phyloP scores from a whole-genome alignment of 768 basidiomycete genomes.

The Mycena galopus region DNA sequence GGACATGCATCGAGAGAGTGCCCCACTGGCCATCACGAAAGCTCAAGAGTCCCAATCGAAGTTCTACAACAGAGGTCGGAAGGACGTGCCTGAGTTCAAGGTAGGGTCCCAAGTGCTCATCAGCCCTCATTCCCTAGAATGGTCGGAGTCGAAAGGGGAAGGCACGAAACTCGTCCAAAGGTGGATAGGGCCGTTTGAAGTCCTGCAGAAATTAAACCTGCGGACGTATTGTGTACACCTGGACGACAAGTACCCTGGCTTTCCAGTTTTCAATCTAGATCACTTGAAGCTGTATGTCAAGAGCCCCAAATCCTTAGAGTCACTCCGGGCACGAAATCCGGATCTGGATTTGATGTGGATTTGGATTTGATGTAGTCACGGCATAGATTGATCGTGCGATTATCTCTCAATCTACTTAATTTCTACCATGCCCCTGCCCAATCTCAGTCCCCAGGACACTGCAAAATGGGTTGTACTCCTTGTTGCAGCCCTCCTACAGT shows the following conservation, averaged over 20 bases:
- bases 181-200: background rate
- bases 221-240: background rate
- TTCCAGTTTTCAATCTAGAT: background rate
- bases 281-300: background rate
- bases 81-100: background rate
- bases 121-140: background rate
- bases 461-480: constrained; percentile 43
- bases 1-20: background rate
- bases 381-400: too few species aligned
- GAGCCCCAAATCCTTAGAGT: background rate
- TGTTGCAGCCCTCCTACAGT: constrained; percentile 37
- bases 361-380: too few species aligned
- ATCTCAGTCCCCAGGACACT: background rate
- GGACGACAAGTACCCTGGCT: background rate
- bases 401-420: too few species aligned
- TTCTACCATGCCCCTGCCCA: background rate
- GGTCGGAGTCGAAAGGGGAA: background rate
- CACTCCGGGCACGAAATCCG: too few species aligned
- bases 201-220: background rate
- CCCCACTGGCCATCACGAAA: background rate
- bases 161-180: background rate
- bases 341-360: too few species aligned
- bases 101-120: background rate
- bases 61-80: background rate
- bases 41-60: background rate